Conservation (phyloP, 2,329 filamentous ascomycete genomes). For the Penicillium fuscoglaucum region DNA sequence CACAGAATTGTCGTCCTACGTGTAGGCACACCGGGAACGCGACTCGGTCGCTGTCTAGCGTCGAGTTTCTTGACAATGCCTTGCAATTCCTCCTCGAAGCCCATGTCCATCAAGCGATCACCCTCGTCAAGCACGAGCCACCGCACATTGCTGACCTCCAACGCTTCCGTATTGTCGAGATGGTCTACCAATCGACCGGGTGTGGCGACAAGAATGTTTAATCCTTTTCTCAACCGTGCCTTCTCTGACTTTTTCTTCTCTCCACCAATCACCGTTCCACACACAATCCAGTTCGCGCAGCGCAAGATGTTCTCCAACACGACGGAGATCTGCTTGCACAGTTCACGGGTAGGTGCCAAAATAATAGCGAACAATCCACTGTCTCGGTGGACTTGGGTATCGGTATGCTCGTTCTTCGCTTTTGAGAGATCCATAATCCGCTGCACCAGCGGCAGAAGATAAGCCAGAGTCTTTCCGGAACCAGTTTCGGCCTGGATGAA, state of each 20-base stretch:
- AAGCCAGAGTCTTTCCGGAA: constrained; percentile 96
- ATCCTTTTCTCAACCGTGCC: constrained; percentile 84
- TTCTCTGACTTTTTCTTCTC: constrained; percentile 83
- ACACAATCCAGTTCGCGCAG: constrained; percentile 92
- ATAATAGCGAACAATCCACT: constrained; percentile 92
- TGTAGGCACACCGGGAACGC: constrained; percentile 66
- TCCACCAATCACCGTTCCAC: constrained; percentile 75
- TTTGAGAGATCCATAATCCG: constrained; percentile 74
- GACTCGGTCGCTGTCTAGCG: constrained; percentile 61
- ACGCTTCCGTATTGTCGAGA: constrained; percentile 82
- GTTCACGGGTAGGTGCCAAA: constrained; percentile 87
- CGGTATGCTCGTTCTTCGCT: constrained; percentile 42
- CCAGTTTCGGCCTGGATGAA: constrained; percentile 97
- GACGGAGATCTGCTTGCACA: constrained; percentile 88
- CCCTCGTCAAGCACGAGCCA: constrained; percentile 97
- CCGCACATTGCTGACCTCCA: constrained; percentile 83
- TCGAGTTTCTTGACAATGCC: constrained; percentile 81
- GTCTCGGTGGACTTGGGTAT: constrained; percentile 68
- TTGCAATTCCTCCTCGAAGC: constrained; percentile 91
- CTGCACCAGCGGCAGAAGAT: constrained; percentile 88
- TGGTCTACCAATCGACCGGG: constrained; percentile 90
- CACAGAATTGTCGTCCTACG: constrained; percentile 83
- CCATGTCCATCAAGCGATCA: constrained; percentile 96
- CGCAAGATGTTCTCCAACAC: constrained; percentile 82
- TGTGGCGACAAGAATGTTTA: constrained; percentile 94